Evolutionary conservation across 441 rosid genomes (phyloP).

Genomic region (Viola pubescens): DNA sequence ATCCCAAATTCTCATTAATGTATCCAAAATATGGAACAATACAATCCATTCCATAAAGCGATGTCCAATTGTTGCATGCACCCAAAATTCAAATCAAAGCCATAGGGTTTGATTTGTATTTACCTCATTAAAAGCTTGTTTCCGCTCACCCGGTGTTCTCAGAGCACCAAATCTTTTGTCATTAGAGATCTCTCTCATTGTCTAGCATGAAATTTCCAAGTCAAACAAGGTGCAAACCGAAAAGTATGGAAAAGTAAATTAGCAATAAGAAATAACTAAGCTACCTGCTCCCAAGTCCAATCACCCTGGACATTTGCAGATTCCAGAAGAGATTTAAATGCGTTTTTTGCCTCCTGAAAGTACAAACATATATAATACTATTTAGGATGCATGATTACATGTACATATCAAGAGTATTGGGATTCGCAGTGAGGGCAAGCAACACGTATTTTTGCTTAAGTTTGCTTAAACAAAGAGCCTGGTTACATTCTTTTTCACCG

Average conservation of each 20-base stretch:
- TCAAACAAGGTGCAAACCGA: constrained; percentile 16
- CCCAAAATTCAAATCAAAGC: no score
- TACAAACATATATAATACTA: background rate
- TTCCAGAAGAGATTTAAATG: constrained; percentile 89
- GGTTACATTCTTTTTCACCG: no score
- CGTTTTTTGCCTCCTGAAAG: constrained; percentile 87
- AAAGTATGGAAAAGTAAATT: constrained; percentile 14
- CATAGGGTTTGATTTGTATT: background rate
- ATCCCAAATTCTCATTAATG: background rate
- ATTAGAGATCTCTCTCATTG: constrained; percentile 80
- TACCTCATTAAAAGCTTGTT: constrained; percentile 99
- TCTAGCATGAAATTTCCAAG: constrained; percentile 33
- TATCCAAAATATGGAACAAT: background rate
- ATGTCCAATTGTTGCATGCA: no score
- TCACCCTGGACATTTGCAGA: constrained; percentile 83
- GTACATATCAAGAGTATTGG: background rate
- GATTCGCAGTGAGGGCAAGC: no score
- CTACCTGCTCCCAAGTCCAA: constrained; percentile 99
- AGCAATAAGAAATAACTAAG: constrained; percentile 9
- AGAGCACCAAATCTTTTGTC: constrained; percentile 88
- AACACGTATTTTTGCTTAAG: no score
- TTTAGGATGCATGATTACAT: background rate
- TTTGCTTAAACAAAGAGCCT: no score
- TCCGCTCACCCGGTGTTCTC: constrained; percentile 90
- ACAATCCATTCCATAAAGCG: constrained; percentile 6